Evolutionary conservation across 2,329 filamentous ascomycete genomes (phyloP), one percentile per base, ranked within the genome.

Genomic region (Penicillium nordicum): DNA sequence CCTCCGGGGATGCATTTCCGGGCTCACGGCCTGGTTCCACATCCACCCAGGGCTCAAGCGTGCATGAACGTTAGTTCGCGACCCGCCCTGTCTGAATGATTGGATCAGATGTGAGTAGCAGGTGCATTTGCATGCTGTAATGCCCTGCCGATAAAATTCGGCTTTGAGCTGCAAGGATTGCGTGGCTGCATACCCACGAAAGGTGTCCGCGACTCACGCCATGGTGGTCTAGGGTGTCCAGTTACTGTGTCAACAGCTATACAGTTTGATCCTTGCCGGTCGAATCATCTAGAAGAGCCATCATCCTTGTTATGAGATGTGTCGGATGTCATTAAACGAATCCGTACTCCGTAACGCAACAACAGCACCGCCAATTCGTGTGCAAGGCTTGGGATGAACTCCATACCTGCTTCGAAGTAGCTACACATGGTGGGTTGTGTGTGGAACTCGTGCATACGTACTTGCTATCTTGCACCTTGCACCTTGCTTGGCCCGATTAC

Each of bases 31-130:
- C 40, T 57, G 32, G 29, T 49, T 25, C 50, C 6, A 45, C 27
- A 42, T 53, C 10, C 27, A 36, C 46, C 44, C 32, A 43, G 43
- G 52, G 34, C 38, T 52, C 49, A 57, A 57, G 57, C 50, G 30
- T 63, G 60, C 63, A 63, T 65, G 62, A 65, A 65, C 62, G 45
- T 45, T 46, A 38, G 61, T 62, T 62, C 50, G 57, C 53, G 58
- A 49, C 41, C 23, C 42, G 49, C 42, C 48, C 37, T 52, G 12
- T 10, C 37, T 3, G 4, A 14, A 14, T 36, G 42, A 52, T 46
- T 52, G 53, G 53, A 46, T 23, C 21, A 46, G 21, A 51, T 18
- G 18, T 18, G 11, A 43, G 44, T 32, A 49, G 46, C 52, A 29
- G 23, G 38, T 50, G 25, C 38, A 30, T 43, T 50, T 50, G 18